phyloP scores from a whole-genome alignment of 2,329 filamentous ascomycete species.

The Thermothelomyces thermophilus region DNA sequence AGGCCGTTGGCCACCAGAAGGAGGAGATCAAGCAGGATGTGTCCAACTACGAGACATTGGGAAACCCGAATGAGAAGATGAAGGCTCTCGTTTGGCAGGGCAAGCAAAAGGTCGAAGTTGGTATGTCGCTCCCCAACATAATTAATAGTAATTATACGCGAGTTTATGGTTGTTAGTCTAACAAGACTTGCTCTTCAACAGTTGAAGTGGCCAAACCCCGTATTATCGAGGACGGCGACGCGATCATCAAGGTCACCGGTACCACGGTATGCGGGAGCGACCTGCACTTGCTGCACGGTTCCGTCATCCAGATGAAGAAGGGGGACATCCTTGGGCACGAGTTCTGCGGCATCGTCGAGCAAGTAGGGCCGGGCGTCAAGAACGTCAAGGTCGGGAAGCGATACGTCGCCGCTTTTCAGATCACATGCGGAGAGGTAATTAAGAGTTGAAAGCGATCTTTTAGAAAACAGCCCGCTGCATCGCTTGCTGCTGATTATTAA shows the following conservation, averaged over 20 bases:
- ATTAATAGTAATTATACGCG: too few relatives aligned
- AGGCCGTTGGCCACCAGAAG: slow-evolving; percentile 59
- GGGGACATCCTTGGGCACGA: slow-evolving; percentile 63
- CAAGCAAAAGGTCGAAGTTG: slow-evolving; percentile 68
- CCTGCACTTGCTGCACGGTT: slow-evolving; percentile 50
- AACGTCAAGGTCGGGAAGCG: slow-evolving; percentile 55
- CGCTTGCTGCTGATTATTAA: not conserved
- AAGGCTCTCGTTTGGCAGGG: slow-evolving; percentile 77
- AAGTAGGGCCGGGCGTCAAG: slow-evolving; percentile 48
- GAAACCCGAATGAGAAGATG: slow-evolving; percentile 57
- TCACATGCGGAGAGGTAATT: slow-evolving; percentile 53
- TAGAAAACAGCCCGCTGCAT: not conserved
- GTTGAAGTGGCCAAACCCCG: slow-evolving; percentile 63
- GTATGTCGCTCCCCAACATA: slow-evolving; percentile 30
- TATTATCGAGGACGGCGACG: slow-evolving; percentile 66
- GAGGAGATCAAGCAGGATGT: slow-evolving; percentile 65
- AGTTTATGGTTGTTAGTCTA: too few relatives aligned
- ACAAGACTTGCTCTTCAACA: not conserved
- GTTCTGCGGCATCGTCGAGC: slow-evolving; percentile 51
- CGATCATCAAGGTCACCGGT: slow-evolving; percentile 72
- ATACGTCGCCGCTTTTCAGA: slow-evolving; percentile 83
- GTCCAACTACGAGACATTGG: slow-evolving; percentile 45
- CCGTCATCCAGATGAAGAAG: slow-evolving; percentile 52
- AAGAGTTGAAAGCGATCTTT: too few relatives aligned
- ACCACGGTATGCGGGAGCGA: slow-evolving; percentile 54